These are phyloP conservation scores for Hyaloscypha bicolor DNA, from an alignment of 495 filamentous ascomycete genomes.

Conservation along the genomic window DNA sequence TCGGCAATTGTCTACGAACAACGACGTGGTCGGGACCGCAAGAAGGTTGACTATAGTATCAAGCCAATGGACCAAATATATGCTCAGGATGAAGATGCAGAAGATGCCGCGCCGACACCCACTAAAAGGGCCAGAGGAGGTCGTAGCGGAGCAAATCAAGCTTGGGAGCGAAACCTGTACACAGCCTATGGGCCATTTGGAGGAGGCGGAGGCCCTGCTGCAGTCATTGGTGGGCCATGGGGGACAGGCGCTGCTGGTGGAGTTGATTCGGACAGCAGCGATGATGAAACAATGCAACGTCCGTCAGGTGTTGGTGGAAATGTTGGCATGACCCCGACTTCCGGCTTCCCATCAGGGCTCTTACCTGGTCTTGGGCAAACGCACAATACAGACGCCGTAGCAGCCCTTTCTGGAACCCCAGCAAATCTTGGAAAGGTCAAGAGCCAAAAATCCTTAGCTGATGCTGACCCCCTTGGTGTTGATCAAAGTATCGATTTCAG, in stretches of 20 bases:
- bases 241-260: conserved; percentile 75
- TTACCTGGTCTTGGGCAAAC: conserved; percentile 58
- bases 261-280: conserved; percentile 93
- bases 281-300: conserved; percentile 76
- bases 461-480: conserved; percentile 92
- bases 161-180: conserved; percentile 76
- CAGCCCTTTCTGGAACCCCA: conserved; percentile 66
- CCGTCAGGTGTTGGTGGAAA: conserved; percentile 57
- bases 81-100: conserved; percentile 68
- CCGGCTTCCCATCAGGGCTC: conserved; percentile 57
- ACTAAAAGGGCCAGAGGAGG: conserved; percentile 61
- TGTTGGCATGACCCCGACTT: conserved; percentile 76
- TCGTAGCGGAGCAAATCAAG: conserved; percentile 50
- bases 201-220: conserved; percentile 68
- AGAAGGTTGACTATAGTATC: conserved; percentile 73
- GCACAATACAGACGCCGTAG: conserved; percentile 61
- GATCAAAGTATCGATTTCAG: conserved; percentile 90
- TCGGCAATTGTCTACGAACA: conserved; percentile 42
- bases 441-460: conserved; percentile 73
- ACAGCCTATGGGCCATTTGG: conserved; percentile 91
- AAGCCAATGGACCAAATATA: conserved; percentile 71
- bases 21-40: conserved; percentile 49
- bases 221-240: conserved; percentile 78
- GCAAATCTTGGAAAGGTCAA: conserved; percentile 89
- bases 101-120: conserved; percentile 65